phyloP scores from a whole-genome alignment of 208 protist species.

The Leishmania lainsoni region DNA sequence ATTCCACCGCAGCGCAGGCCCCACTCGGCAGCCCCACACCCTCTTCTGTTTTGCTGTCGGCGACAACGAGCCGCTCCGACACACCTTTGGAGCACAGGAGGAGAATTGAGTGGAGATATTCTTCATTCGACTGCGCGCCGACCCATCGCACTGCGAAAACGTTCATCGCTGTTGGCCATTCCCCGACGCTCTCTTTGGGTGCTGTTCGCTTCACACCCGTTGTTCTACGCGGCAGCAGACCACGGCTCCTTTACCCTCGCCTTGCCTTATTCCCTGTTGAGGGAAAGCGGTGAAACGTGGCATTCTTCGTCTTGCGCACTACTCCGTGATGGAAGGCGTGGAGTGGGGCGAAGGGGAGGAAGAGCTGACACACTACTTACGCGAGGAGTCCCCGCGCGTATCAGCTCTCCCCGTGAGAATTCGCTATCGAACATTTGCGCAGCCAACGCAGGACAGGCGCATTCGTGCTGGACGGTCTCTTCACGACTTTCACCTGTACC shows the following conservation, averaged over 20 bases:
- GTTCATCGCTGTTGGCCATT: too few relatives aligned
- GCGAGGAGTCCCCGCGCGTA: conserved; percentile 33
- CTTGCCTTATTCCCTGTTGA: not conserved
- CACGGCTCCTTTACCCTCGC: not conserved
- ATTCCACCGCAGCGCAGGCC: not conserved
- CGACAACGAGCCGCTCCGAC: not conserved
- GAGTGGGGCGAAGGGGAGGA: conserved; percentile 32
- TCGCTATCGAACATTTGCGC: conserved; percentile 34
- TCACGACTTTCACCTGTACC: conserved; percentile 35
- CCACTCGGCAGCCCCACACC: not conserved
- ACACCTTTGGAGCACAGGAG: not conserved
- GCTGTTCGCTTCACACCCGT: not conserved
- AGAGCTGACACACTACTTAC: conserved; percentile 18
- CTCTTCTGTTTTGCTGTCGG: not conserved
- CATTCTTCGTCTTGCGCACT: not conserved
- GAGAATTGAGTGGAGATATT: not conserved
- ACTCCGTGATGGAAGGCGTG: conserved; percentile 10
- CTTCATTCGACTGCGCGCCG: not conserved
- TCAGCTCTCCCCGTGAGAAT: conserved; percentile 26
- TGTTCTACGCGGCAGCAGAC: too few relatives aligned
- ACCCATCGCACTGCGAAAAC: too few relatives aligned
- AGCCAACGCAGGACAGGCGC: conserved; percentile 16
- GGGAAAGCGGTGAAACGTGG: not conserved
- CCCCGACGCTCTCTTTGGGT: too few relatives aligned
- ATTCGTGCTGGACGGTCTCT: conserved; percentile 28